Base-by-base conservation (phyloP, 2,329 filamentous ascomycete species). In the Shiraia sp. region DNA sequence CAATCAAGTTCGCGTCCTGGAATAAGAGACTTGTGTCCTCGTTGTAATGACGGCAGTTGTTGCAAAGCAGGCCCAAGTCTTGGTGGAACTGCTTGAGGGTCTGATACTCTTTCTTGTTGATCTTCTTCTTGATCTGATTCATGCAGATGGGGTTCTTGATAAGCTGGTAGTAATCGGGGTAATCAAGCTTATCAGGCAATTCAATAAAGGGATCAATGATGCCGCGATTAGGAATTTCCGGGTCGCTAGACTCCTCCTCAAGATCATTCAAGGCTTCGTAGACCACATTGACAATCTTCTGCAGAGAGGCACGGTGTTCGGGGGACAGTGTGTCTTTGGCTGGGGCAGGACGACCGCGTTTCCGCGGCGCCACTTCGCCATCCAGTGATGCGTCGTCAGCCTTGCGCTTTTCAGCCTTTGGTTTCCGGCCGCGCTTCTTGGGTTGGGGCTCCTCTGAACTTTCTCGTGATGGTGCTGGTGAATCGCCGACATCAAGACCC, bases 131-230 rank as follows among this genome's bases (percentile, higher is more conserved):
- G 63, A 99, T 96, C 68, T 90, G 85, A 57, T 96, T 93, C 87
- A 97, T 96, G 64, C 88, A 92, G 63, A 99, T 96, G 0, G 93
- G 93, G 40, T 85, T 86, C 64, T 86, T 82, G 68, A 99, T 99
- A 69, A 96, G 83, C 65, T 92, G 75, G 68, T 96, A 99, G 75
- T 99, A 99, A 66, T 97, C 91, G 17, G 90, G 87, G 65, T 95
- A 99, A 45, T 92, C 85, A 45, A 86, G 85, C 74, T 90, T 95
- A 28, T 90, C 86, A 1, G 92, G 92, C 23, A 96, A 78, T 63
- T 93, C 91, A 69, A 97, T 81, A 70, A 99, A 99, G 0, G 91
- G 92, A 23, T 91, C 90, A 52, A 96, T 96, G 64, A 96, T 89
- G 39, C 90, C 80, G 33, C 91, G 88, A 57, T 85, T 87, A 4